Evolutionary conservation across 2,329 filamentous ascomycete species (phyloP), one percentile per base, ranked within the genome.

Genomic region (Fusarium bactridioides): DNA sequence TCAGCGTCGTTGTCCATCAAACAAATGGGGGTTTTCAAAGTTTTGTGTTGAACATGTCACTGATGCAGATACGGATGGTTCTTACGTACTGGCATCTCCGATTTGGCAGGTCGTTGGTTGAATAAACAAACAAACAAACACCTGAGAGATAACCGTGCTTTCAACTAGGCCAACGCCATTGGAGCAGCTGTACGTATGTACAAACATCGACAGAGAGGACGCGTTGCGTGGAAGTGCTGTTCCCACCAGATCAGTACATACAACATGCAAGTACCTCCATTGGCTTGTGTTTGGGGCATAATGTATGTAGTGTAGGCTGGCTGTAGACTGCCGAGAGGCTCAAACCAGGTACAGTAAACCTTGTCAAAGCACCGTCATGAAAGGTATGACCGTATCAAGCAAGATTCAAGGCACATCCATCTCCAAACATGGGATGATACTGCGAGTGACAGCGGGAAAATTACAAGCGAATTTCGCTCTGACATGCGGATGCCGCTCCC

Each of bases 381-480:
- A 53, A 61, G 51, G 64, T 43, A 65, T 72, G 41, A n/a, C 66
- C 45, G 45, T 53, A 65, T 65, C n/a, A 50, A 64, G 50, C 51
- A 72, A 31, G 40, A 59, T 59, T 40, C 44, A 43, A 60, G 65
- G 48, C 59, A 41, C 44, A 44, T 29, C 65, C 48, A 69, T 67
- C 50, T 44, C 40, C 62, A 35, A 47, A 47, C 33, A 44, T 58
- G 44, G 54, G 44, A 65, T 35, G 47, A 65, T 47, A 51, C 63
- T 45, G 44, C 45, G 64, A 55, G 60, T 67, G 64, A 63, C 56
- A 56, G 58, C 56, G 64, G 60, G 41, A 61, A 64, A 62, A 60
- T 55, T 59, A 61, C 63, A 67, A 61, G 66, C 68, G 73, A 74
- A 62, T 53, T 72, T 72, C 54, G 58, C 67, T 63, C 50, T 50